phyloP scores from a whole-genome alignment of 2,329 filamentous ascomycete genomes.

The Fusarium xylarioides region DNA sequence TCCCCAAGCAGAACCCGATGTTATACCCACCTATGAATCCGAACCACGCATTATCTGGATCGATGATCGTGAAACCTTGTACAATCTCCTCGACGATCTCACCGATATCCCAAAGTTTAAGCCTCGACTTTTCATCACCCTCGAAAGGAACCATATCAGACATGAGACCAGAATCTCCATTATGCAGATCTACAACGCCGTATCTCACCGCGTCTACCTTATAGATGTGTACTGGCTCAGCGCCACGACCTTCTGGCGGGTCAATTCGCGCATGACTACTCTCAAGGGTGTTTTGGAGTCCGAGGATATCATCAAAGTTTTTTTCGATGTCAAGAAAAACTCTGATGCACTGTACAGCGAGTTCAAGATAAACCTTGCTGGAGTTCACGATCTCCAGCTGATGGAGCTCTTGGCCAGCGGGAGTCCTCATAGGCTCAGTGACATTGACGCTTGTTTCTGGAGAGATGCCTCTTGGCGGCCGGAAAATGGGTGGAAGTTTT shows the following conservation, averaged over 20 bases:
- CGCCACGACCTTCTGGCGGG: not conserved
- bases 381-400: not conserved
- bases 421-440: not conserved
- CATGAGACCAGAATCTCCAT: not conserved
- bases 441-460: not conserved
- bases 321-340: not conserved
- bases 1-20: not conserved
- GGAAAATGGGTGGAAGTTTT: not conserved
- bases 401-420: not conserved
- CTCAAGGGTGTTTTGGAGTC: not conserved
- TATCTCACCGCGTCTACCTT: not conserved
- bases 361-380: not conserved
- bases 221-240: not conserved
- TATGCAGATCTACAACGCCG: not conserved
- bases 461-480: not conserved
- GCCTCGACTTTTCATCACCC: not conserved
- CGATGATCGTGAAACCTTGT: not conserved
- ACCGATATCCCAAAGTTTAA: not conserved
- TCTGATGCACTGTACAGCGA: not conserved
- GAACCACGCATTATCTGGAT: not conserved
- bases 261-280: no score
- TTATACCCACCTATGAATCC: not conserved
- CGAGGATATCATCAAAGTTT: not conserved
- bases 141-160: not conserved
- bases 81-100: not conserved